Conservation (phyloP, 106 monocot species). For the Cymbidium sinense region DNA sequence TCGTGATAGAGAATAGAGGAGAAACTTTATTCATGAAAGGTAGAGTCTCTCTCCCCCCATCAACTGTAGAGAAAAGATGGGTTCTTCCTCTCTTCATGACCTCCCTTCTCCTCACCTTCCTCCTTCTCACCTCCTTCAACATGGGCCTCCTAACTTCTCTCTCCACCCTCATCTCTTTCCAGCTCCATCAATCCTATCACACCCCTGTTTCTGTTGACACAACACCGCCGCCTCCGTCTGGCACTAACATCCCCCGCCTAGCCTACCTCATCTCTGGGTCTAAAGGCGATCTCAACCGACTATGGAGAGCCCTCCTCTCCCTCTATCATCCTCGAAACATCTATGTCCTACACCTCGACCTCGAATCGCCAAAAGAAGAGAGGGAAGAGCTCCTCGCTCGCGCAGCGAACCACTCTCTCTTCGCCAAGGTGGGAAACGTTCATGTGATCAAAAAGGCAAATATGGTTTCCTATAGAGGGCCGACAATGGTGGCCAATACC, state of each 20-base stretch:
- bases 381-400: slow-evolving; percentile 4
- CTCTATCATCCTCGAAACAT: slow-evolving; percentile 19
- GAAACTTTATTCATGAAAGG: not conserved
- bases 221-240: not conserved
- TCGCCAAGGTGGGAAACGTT: slow-evolving; percentile 7
- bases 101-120: slow-evolving; percentile 10
- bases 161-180: slow-evolving; percentile 4
- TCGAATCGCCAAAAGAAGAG: slow-evolving; percentile 10
- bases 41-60: not conserved
- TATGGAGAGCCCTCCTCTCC: slow-evolving; percentile 7
- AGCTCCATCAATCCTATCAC: not conserved
- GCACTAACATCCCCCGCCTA: not conserved
- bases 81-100: slow-evolving; percentile 1
- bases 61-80: slow-evolving; percentile 10
- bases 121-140: slow-evolving; percentile 18
- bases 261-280: not conserved
- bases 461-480: slow-evolving; percentile 15
- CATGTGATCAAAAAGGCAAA: slow-evolving; percentile 16
- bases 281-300: not conserved
- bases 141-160: slow-evolving; percentile 18
- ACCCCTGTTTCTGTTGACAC: not conserved
- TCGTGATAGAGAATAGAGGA: not conserved
- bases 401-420: not conserved
- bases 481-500: not conserved
- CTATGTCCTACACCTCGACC: slow-evolving; percentile 14